Conservation (phyloP, 106 monocot species). For the Allium sativum region DNA sequence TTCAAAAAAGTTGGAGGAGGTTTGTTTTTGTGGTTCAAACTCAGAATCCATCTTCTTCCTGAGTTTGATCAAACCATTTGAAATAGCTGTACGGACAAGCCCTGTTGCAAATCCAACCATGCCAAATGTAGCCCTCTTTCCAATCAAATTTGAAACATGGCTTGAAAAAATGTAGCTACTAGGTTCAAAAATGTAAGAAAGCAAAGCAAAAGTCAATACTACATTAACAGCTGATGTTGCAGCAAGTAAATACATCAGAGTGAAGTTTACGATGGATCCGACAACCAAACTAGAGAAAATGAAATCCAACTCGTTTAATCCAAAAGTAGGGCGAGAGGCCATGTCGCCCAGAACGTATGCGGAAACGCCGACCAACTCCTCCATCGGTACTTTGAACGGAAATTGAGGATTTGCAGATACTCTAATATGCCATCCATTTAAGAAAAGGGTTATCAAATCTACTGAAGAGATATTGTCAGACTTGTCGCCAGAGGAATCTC, state of each 20-base stretch:
- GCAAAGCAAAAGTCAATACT: conserved; percentile 12
- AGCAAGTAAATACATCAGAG: conserved; percentile 32
- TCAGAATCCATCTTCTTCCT: conserved; percentile 66
- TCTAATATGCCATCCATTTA: conserved; percentile 45
- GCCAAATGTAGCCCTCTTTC: conserved; percentile 42
- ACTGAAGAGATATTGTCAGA: conserved; percentile 1
- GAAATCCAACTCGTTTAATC: conserved; percentile 70
- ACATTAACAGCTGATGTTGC: conserved; percentile 8
- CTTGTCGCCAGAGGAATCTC: background rate
- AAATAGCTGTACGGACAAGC: conserved; percentile 41
- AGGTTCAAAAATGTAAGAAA: conserved; percentile 60
- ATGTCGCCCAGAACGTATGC: conserved; percentile 62
- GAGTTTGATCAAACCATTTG: conserved; percentile 36
- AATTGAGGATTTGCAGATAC: conserved; percentile 51
- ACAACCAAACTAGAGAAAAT: conserved; percentile 71
- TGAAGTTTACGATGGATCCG: conserved; percentile 58
- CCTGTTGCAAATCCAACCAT: conserved; percentile 52
- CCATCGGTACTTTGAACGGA: conserved; percentile 73
- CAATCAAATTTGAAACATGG: conserved; percentile 33
- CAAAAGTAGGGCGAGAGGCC: conserved; percentile 66
- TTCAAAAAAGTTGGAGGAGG: conserved; percentile 59
- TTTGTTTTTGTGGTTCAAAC: conserved; percentile 58
- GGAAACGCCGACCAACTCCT: conserved; percentile 55
- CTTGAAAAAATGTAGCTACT: conserved; percentile 24
- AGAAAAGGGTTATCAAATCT: conserved; percentile 25